Evolutionary conservation across 73 alveolate species (phyloP), one percentile per base, ranked within the genome.

Genomic region (Stentor roeselii): DNA sequence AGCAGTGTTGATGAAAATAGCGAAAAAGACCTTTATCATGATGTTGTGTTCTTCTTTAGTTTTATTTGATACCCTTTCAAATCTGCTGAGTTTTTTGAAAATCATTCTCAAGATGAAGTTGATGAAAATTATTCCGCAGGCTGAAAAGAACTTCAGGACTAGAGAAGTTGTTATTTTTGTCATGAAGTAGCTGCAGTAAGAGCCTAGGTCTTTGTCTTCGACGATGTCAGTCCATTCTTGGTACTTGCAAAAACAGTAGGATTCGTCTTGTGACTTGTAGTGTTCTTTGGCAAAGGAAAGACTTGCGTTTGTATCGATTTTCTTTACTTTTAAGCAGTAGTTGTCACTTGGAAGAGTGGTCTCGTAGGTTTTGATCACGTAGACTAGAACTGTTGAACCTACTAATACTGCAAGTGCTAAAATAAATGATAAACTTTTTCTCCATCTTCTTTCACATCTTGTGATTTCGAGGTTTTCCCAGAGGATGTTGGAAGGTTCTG

Each of bases 381-480:
- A 87, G 2, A 87, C 78, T 14, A 87, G 59, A 15, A 42, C 74
- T 40, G 75, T 83, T 27, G 93, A 83, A 0, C 75, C 67, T 6
- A 85, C 59, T 84, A 87, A 40, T 21, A 87, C 36, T 21, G 74
- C 82, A 40, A 87, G 42, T 1, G 88, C 92, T 21, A 74, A 67
- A 1, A 84, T 34, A 42, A 86, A 38, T 31, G 85, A 88, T 15
- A 86, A 15, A 15, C 67, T 31, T 85, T 36, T 60, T 6, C 93
- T 59, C 32, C 50, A 36, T 31, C 39, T 38, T 87, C 91, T 59
- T 3, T 84, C 32, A 11, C 83, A 42, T 6, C 83, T 35, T 35
- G 83, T 32, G 38, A 85, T 78, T 61, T 87, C 93, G 3, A 87
- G 82, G 40, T 87, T 87, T 75, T 87, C 93, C 93, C 93, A 87